These are phyloP conservation scores for Pseudopediastrum boryanum DNA, from an alignment of 139 green algal genomes.

Conservation along the genomic window DNA sequence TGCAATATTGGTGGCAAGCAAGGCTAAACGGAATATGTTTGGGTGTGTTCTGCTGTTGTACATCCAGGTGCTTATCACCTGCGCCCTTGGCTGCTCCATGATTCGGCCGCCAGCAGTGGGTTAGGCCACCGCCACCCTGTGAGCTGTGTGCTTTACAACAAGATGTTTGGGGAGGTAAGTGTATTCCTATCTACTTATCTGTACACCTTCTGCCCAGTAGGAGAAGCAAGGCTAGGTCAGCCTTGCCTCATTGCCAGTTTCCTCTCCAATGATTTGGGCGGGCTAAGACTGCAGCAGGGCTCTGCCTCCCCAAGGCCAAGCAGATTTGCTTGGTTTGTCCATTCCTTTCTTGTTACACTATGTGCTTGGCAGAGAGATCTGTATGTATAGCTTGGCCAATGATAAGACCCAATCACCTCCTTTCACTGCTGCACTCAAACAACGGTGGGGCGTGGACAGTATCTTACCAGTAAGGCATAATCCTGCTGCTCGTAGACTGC, in stretches of 20 bases:
- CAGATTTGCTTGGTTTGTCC: not conserved
- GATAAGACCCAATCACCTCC: not conserved
- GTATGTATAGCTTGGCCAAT: not conserved
- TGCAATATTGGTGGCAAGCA: too few relatives aligned
- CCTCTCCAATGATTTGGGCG: not conserved
- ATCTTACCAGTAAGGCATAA: too few relatives aligned
- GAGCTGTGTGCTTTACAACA: constrained; percentile 24
- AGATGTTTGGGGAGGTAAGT: constrained; percentile 16
- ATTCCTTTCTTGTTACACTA: not conserved
- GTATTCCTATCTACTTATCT: too few relatives aligned
- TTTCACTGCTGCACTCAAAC: not conserved
- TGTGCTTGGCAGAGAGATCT: not conserved
- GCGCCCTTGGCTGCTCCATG: constrained; percentile 5
- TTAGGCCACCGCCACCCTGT: constrained; percentile 19
- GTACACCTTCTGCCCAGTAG: not conserved
- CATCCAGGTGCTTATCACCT: not conserved
- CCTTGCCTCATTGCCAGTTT: not conserved
- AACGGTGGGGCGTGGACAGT: not conserved
- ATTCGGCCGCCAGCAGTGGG: not conserved
- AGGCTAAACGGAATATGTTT: too few relatives aligned
- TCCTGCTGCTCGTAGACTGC: too few relatives aligned
- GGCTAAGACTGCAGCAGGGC: not conserved
- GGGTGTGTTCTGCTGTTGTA: too few relatives aligned
- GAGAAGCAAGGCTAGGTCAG: not conserved
- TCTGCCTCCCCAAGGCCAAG: not conserved